Evolutionary conservation across 352 stramenopile species (phyloP).

Genomic region (Phytophthora parvispora): DNA sequence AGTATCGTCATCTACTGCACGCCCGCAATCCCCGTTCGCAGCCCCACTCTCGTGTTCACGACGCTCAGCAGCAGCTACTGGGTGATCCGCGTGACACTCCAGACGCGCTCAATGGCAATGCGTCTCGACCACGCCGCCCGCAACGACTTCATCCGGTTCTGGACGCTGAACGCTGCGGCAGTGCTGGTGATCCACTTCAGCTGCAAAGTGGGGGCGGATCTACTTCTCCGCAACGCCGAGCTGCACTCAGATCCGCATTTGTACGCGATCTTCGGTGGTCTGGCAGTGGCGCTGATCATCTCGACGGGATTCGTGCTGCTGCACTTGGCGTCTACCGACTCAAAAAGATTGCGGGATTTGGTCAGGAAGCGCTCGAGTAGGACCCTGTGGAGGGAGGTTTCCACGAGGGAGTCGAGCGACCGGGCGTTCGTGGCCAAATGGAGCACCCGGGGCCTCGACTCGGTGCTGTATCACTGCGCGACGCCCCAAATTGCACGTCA

Average conservation of each 20-base stretch:
- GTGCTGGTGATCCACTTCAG: slow-evolving; percentile 38
- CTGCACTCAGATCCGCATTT: slow-evolving; percentile 47
- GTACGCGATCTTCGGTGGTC: slow-evolving; percentile 47
- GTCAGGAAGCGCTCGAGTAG: not conserved
- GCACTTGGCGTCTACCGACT: slow-evolving; percentile 25
- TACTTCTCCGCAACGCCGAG: slow-evolving; percentile 33
- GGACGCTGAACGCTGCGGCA: slow-evolving; percentile 19
- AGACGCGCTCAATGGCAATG: slow-evolving; percentile 34
- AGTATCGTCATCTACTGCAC: slow-evolving; percentile 48
- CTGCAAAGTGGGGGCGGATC: slow-evolving; percentile 37
- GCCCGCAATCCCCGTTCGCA: slow-evolving; percentile 40
- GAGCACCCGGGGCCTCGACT: slow-evolving; percentile 26
- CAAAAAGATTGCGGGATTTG: slow-evolving; percentile 5
- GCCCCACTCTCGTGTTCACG: slow-evolving; percentile 43
- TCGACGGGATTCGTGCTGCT: slow-evolving; percentile 33
- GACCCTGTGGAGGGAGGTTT: slow-evolving; percentile 10
- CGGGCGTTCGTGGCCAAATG: slow-evolving; percentile 37
- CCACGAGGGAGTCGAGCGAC: slow-evolving; percentile 12
- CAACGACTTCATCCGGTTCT: slow-evolving; percentile 36
- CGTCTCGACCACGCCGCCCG: slow-evolving; percentile 33
- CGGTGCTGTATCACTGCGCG: slow-evolving; percentile 39
- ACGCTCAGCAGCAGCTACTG: slow-evolving; percentile 52
- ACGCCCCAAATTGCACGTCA: slow-evolving; percentile 38
- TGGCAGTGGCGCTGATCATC: slow-evolving; percentile 38
- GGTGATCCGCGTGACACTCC: slow-evolving; percentile 45